These are phyloP conservation scores for Gossypioides kirkii DNA, from an alignment of 345 rosid genomes.

Conservation along the genomic window DNA sequence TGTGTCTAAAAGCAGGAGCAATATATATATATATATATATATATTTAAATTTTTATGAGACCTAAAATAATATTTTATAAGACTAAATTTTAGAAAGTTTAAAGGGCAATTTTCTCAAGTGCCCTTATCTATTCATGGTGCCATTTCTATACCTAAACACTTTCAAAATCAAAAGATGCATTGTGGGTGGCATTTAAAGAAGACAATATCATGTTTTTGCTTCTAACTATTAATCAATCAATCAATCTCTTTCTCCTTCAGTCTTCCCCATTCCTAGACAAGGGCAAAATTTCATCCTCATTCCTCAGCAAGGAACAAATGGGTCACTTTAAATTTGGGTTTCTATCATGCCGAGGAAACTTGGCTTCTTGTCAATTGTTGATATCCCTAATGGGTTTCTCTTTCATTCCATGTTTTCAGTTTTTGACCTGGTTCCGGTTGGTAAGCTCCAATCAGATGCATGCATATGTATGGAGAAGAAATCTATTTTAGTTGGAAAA, in stretches of 20 bases:
- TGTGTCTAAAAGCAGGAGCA: too few species aligned
- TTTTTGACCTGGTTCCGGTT: slow-evolving; percentile 13
- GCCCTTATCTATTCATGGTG: too few species aligned
- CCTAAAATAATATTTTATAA: too few species aligned
- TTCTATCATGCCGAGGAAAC: background rate
- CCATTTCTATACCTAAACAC: too few species aligned
- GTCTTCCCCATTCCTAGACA: too few species aligned
- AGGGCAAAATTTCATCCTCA: background rate
- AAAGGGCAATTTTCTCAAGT: too few species aligned
- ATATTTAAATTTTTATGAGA: too few species aligned
- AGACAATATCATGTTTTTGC: background rate
- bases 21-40: too few species aligned
- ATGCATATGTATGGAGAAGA: background rate
- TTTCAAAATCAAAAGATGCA: too few species aligned
- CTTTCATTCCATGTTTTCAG: background rate
- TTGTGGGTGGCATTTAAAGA: too few species aligned
- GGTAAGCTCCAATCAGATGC: background rate
- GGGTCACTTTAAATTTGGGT: background rate
- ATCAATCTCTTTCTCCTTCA: background rate
- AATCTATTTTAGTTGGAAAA: background rate
- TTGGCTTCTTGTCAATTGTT: background rate
- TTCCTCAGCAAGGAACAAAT: background rate
- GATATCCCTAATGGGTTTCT: background rate
- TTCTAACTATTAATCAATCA: background rate
- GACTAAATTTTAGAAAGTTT: too few species aligned